Evolutionary conservation across 805 yeast genomes (phyloP), one percentile per base, ranked within the genome.

Genomic region (Spathaspora sp.): DNA sequence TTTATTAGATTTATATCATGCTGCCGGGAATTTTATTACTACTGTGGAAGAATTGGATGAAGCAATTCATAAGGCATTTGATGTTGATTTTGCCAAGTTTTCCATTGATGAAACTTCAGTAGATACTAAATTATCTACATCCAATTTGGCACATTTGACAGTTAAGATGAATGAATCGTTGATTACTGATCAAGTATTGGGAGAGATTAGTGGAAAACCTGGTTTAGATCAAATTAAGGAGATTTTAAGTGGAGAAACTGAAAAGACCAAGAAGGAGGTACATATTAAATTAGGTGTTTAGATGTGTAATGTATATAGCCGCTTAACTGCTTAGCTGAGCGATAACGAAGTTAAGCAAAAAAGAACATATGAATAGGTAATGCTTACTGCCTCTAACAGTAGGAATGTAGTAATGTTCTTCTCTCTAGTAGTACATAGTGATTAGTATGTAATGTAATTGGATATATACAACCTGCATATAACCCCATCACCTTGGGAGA

Each of bases 1-100:
- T 46, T 68, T 91, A 46, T 70, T 92, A 53, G 86, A 81, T 57
- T 76, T 92, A 49, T 90, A 88, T 67, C 89, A 89, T 61, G 79
- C 84, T 2, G 73, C 93, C 1, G 77, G 79, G 26, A 74, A 78
- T 44, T 91, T 82, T 68, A 87, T 90, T 58, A 81, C 89, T 40
- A 85, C 85, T 29, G 96, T 87, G 66, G 80, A 76, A 47, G 83
- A 82, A 65, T 75, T 87, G 54, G 80, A 78, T 43, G 70, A 67
- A 18, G 81, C 85, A 49, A 80, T 87, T 43, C 80, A 77, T 47
- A 74, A 74, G 50, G 85, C 89, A 47, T 81, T 85, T 57, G 77
- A 76, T 57, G 67, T 69, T 52, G 65, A 66, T 29, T 62, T 61
- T 19, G 57, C 68, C 50, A 69, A 65, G 42, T 73, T 70, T 50